Conservation (phyloP, 345 rosid species). For the Barbarea vulgaris region DNA sequence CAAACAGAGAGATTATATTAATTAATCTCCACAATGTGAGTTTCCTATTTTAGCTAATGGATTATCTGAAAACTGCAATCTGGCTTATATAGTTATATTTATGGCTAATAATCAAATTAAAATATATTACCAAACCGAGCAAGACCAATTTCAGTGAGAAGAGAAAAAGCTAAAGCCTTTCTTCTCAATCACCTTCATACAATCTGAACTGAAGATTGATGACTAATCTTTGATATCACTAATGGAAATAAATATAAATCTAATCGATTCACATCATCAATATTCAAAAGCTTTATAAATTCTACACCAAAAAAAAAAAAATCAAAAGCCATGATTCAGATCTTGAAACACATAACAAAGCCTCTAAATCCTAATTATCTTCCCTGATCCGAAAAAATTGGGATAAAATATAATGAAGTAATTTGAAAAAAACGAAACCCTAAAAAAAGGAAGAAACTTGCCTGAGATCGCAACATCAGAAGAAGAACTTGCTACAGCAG, state of each 20-base stretch:
- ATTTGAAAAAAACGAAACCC: neutral
- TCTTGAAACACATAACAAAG: slow-evolving; percentile 24
- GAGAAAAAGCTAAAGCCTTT: neutral
- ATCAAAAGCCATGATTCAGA: slow-evolving; percentile 14
- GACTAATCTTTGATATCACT: neutral
- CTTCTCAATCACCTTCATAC: neutral
- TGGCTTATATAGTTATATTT: neutral
- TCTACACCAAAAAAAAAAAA: slow-evolving; percentile 1
- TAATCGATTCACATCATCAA: neutral
- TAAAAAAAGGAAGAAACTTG: slow-evolving; percentile 18
- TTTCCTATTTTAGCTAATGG: slow-evolving; percentile 2
- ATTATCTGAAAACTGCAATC: slow-evolving; percentile 4
- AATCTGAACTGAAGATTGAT: neutral
- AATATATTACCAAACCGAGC: neutral
- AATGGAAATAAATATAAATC: neutral
- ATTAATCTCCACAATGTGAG: neutral
- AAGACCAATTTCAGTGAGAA: neutral
- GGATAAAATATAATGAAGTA: neutral
- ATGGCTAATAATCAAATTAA: neutral
- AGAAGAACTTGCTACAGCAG: slow-evolving; percentile 29
- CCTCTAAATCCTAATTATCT: neutral
- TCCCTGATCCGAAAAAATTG: neutral
- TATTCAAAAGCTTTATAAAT: neutral
- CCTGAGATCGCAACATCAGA: slow-evolving; percentile 41
- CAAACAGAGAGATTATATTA: neutral